Evolutionary conservation across 164 flowering plant genomes (phyloP), one percentile per base, ranked within the genome.

Genomic region (Piper longum): DNA sequence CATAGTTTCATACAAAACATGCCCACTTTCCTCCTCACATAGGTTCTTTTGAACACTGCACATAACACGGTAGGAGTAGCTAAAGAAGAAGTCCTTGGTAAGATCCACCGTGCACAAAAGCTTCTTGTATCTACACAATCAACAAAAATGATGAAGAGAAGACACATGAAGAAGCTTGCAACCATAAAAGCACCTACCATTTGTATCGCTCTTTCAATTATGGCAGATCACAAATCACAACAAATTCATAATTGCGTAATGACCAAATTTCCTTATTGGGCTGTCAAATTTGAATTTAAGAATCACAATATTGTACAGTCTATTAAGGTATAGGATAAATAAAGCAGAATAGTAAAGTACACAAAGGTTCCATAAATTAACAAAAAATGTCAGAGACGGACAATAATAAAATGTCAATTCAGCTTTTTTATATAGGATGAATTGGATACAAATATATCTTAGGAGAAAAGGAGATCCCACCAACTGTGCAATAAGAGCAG

Each of bases 21-120:
- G 75, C 51, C 82, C 84, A 64, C 83, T 68, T 73, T 77, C 75
- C 71, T 67, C 67, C 64, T 76, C 80, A 76, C 76, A 72, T 59
- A 91, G 62, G 66, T 95, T 95, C 80, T 82, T 88, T 74, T 95
- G 99, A 70, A 95, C 86, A 72, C 99, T 85, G 75, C 75, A 78
- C 97, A 91, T 95, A 66, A 85, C 76, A 79, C 86, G 81, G 81
- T 91, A 95, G 57, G 99, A 87, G 82, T 95, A 95, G 93, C 99
- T 95, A 83, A 85, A 95, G 77, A 75, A 95, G 96, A 95, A 95
- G 89, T 91, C 97, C 84, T 85, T 95, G 39, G 91, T 87, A 68
- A 95, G 97, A 78, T 95, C 95, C 91, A 95, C 84, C 16, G 85
- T 69, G 89, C 95, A 71, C 41, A 95, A 87, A 74, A 91, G 96